phyloP scores from a whole-genome alignment of 352 stramenopile genomes.

The Globisporangium nodosum region DNA sequence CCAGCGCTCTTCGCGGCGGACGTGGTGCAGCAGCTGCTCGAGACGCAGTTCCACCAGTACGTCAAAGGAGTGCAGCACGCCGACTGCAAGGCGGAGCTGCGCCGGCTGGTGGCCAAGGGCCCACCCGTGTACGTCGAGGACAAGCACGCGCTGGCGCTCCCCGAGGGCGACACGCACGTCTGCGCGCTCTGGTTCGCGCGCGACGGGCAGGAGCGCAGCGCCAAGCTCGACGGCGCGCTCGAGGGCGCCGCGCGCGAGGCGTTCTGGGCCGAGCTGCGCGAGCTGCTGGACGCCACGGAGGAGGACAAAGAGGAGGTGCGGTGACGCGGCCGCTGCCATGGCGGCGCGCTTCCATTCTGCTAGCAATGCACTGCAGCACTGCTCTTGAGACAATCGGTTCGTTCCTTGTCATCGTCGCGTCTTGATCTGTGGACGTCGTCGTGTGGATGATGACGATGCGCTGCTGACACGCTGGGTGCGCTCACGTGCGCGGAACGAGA shows the following conservation, averaged over 20 bases:
- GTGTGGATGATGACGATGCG: not conserved
- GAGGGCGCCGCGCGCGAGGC: slow-evolving; percentile 80
- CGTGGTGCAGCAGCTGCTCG: slow-evolving; percentile 79
- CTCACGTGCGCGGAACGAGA: slow-evolving; percentile 8
- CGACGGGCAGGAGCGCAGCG: slow-evolving; percentile 75
- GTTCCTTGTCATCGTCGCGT: not conserved
- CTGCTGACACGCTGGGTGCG: not conserved
- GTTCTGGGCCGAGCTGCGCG: slow-evolving; percentile 64
- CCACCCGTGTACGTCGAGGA: slow-evolving; percentile 92
- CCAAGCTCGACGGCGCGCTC: slow-evolving; percentile 84
- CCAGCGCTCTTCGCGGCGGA: slow-evolving; percentile 69
- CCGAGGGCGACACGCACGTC: slow-evolving; percentile 89
- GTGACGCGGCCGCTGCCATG: slow-evolving; percentile 11
- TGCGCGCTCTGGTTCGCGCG: slow-evolving; percentile 86
- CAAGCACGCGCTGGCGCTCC: slow-evolving; percentile 86
- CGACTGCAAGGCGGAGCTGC: slow-evolving; percentile 93
- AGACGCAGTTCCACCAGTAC: slow-evolving; percentile 90
- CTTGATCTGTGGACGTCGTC: not conserved
- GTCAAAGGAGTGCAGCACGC: slow-evolving; percentile 91
- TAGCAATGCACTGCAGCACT: not conserved
- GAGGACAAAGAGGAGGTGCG: slow-evolving; percentile 74
- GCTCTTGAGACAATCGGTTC: no score
- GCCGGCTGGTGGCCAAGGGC: slow-evolving; percentile 85
- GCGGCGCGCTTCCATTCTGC: not conserved
- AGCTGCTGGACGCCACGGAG: slow-evolving; percentile 73